Evolutionary conservation across 176 grass and related monocot genomes (phyloP).

Genomic region (barley (Hordeum vulgare)): DNA sequence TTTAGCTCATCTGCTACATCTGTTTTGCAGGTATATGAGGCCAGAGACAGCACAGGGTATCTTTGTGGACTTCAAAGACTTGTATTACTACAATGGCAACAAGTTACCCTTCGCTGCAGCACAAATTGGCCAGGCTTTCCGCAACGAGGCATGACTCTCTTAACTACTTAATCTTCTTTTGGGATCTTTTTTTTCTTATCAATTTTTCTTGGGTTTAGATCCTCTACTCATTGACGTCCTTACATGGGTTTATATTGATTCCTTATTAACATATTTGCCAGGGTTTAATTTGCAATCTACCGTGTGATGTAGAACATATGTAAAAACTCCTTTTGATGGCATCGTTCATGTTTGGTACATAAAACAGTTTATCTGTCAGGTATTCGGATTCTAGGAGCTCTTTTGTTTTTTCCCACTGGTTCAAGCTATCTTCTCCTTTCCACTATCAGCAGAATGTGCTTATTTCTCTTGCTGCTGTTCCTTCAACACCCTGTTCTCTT

Average conservation of each 20-base stretch:
- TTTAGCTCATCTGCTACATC: conserved; percentile 25
- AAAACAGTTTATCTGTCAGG: conserved; percentile 3
- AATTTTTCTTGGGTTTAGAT: not conserved
- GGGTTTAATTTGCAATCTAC: conserved; percentile 3
- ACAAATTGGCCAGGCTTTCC: conserved; percentile 85
- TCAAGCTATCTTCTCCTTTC: not conserved
- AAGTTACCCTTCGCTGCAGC: conserved; percentile 91
- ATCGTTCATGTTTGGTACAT: not conserved
- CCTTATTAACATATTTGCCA: conserved; percentile 2
- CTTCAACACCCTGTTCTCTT: not conserved
- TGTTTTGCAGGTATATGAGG: conserved; percentile 74
- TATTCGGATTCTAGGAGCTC: not conserved
- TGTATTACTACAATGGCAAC: conserved; percentile 86
- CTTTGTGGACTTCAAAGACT: conserved; percentile 90
- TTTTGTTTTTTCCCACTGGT: not conserved
- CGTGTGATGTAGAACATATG: not conserved
- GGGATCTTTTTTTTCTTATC: not conserved
- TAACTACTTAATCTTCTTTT: conserved; percentile 6
- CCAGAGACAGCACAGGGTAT: conserved; percentile 97
- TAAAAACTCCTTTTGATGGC: not conserved
- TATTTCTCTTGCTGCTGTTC: not conserved
- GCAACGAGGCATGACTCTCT: conserved; percentile 67
- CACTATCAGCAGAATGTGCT: not conserved
- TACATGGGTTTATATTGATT: not conserved
- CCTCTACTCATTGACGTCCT: not conserved